Evolutionary conservation across 2,329 filamentous ascomycete genomes (phyloP).

Genomic region (Calonectria honghensis): DNA sequence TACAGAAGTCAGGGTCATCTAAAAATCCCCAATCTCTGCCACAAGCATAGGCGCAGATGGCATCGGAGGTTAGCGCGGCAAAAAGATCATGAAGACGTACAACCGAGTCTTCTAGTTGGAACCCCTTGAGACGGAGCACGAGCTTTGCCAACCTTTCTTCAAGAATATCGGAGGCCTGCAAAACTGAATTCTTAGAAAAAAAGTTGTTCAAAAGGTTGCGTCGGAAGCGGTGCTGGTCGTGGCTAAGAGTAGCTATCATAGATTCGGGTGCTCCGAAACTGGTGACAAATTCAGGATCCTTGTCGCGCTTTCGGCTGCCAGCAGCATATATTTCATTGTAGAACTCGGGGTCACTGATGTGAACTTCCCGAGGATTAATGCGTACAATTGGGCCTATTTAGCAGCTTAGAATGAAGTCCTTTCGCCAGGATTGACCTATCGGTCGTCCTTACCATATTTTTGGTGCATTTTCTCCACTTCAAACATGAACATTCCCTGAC

Average conservation of each 20-base stretch:
- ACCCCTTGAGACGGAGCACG: not conserved
- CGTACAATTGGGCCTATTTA: not conserved
- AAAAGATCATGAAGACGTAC: not conserved
- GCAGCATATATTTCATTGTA: constrained; percentile 1
- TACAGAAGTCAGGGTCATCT: not conserved
- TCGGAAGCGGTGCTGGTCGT: not conserved
- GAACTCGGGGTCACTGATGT: not conserved
- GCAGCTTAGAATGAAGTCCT: not conserved
- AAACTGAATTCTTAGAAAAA: not conserved
- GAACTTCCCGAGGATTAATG: not conserved
- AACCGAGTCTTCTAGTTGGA: not conserved
- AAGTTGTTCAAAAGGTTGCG: not conserved
- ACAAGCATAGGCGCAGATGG: not conserved
- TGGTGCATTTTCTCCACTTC: constrained; percentile 6
- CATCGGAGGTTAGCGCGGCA: not conserved
- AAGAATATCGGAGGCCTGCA: not conserved
- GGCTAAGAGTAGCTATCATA: not conserved
- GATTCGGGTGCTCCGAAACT: not conserved
- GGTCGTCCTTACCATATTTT: not conserved
- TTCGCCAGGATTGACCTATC: not conserved
- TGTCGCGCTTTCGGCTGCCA: not conserved
- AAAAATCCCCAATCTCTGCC: not conserved
- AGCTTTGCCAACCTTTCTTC: not conserved
- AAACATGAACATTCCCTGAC: not conserved
- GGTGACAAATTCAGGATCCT: not conserved